phyloP scores from a whole-genome alignment of 371 early-diverging fungal genomes.

The Amoeboaphelidium protococcarum region DNA sequence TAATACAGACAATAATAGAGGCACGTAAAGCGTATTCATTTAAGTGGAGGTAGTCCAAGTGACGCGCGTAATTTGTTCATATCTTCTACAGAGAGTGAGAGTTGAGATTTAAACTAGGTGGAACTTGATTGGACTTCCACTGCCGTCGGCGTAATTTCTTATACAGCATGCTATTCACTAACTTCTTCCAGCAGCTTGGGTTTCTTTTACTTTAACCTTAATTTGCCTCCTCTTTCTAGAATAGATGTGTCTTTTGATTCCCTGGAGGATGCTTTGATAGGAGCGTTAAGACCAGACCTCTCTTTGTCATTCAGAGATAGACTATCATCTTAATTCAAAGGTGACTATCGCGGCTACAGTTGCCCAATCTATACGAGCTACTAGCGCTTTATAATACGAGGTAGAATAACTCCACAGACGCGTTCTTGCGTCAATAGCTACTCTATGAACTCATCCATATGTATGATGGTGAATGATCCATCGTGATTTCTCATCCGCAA shows the following conservation, averaged over 20 bases:
- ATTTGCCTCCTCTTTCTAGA: neutral
- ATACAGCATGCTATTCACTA: no score
- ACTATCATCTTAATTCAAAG: conserved; percentile 37
- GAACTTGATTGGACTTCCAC: neutral
- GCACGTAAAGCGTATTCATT: no score
- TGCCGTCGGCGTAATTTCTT: neutral
- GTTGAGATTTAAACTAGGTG: neutral
- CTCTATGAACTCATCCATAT: conserved; percentile 80
- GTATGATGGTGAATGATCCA: conserved; percentile 25
- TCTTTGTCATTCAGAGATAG: no score
- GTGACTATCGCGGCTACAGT: conserved; percentile 48
- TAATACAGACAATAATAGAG: no score
- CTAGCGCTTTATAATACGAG: conserved; percentile 43
- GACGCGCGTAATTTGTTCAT: neutral
- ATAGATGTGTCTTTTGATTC: no score
- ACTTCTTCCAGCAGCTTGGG: no score
- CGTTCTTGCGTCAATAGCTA: conserved; percentile 42
- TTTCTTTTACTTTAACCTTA: neutral
- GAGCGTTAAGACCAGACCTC: no score
- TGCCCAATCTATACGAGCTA: conserved; percentile 64
- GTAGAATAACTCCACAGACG: conserved; percentile 67
- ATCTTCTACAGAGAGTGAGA: neutral
- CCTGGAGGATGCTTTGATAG: no score
- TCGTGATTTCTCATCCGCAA: conserved; percentile 25
- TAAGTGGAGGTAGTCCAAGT: neutral